Percentiles rank a stretch among this genome's conserved stretches.
phyloP scores from a whole-genome alignment of 768 basidiomycete genomes.

The Ephemerocybe angulata region DNA sequence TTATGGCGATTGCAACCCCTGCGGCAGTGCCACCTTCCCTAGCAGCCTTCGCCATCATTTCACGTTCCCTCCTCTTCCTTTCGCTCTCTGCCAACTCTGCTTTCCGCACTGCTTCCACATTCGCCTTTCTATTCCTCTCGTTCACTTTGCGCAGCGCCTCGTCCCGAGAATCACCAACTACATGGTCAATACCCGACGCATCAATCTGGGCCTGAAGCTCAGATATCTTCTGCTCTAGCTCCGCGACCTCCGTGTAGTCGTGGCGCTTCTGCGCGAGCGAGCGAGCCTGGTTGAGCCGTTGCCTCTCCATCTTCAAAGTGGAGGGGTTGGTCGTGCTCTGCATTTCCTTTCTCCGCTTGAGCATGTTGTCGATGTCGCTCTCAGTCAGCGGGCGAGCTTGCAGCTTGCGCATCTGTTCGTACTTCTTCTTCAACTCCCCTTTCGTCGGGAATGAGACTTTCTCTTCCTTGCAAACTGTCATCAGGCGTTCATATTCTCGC shows the following conservation, averaged over 20 bases:
- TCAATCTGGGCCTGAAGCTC: conserved; percentile 34
- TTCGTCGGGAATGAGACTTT: conserved; percentile 66
- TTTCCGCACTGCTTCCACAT: conserved; percentile 72
- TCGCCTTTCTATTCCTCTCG: conserved; percentile 84
- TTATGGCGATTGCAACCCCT: conserved; percentile 30
- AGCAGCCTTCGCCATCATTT: conserved; percentile 31
- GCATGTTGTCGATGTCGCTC: conserved; percentile 81
- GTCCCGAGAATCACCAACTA: background rate
- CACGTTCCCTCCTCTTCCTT: conserved; percentile 66
- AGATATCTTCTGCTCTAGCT: conserved; percentile 63
- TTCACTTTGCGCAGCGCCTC: conserved; percentile 71
- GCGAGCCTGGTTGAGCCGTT: conserved; percentile 65
- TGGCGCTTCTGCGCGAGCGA: conserved; percentile 73
- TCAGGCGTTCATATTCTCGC: conserved; percentile 72
- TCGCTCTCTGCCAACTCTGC: conserved; percentile 71
- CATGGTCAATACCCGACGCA: background rate
- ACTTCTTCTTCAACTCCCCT: conserved; percentile 62
- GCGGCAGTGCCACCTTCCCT: conserved; percentile 33
- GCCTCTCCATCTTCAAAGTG: conserved; percentile 53
- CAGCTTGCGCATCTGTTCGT: conserved; percentile 56
- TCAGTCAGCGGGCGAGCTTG: conserved; percentile 70
- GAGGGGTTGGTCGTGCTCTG: conserved; percentile 28
- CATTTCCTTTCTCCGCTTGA: conserved; percentile 58
- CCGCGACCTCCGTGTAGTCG: conserved; percentile 58
- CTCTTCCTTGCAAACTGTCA: conserved; percentile 41